Evolutionary conservation across 169 alveolate genomes (phyloP).

Genomic region (Cryptosporidium bovis): DNA sequence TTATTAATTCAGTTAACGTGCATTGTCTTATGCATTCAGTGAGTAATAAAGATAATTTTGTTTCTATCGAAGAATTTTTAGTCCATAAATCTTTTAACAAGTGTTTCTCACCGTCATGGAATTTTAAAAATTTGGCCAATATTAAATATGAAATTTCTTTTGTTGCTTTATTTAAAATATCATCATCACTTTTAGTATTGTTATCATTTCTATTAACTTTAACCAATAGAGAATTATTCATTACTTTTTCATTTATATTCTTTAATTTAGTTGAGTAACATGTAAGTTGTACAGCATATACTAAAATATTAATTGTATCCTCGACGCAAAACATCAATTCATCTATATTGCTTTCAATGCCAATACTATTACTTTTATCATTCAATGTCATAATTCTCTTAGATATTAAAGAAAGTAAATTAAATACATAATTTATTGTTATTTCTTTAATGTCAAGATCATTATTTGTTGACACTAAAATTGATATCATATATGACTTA

Average conservation of each 20-base stretch:
- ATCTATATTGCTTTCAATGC: background rate
- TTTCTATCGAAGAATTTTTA: conserved; percentile 26
- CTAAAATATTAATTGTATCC: conserved; percentile 39
- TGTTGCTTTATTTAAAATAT: background rate
- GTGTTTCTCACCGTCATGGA: conserved; percentile 50
- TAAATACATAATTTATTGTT: conserved; percentile 12
- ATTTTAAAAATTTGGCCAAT: conserved; percentile 11
- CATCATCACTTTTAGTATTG: too few species aligned
- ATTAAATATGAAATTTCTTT: conserved; percentile 29
- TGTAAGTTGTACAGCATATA: conserved; percentile 37
- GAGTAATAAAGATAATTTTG: conserved; percentile 21
- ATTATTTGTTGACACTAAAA: conserved; percentile 13
- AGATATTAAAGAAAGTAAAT: conserved; percentile 18
- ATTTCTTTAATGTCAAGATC: conserved; percentile 14
- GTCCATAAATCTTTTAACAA: conserved; percentile 52
- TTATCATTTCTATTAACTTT: background rate
- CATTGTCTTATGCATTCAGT: conserved; percentile 72
- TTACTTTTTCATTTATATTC: background rate
- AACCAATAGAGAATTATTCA: background rate
- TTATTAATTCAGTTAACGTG: conserved; percentile 13
- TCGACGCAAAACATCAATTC: conserved; percentile 39
- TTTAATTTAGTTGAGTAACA: conserved; percentile 49
- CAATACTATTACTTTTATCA: background rate
- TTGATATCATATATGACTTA: conserved; percentile 26
- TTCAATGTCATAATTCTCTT: background rate